phyloP scores from a whole-genome alignment of 306 rosid genomes.

The Erythrophleum fordii region DNA sequence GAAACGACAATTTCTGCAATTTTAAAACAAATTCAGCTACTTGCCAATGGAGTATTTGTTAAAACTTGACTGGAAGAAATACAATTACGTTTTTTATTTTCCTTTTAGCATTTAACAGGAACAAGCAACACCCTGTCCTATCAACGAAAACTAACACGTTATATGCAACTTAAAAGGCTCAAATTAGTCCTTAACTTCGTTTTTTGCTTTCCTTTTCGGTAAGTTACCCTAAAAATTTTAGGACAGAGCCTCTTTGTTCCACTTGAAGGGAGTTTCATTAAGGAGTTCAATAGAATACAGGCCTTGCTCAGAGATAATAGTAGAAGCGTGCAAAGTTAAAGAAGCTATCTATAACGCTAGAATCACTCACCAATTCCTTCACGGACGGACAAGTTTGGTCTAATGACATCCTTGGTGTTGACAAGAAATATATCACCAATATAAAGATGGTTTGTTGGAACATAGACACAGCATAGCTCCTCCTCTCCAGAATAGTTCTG shows the following conservation, averaged over 20 bases:
- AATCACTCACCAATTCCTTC: slow-evolving; percentile 88
- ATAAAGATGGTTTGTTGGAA: slow-evolving; percentile 92
- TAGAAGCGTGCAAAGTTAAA: not conserved
- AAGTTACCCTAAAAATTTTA: not conserved
- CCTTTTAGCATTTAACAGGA: not conserved
- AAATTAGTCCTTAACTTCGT: not conserved
- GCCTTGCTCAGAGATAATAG: not conserved
- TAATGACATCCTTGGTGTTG: slow-evolving; percentile 72
- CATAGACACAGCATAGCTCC: slow-evolving; percentile 87
- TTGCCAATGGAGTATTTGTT: not conserved
- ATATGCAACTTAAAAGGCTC: not conserved
- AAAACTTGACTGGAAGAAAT: not conserved
- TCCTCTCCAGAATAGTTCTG: slow-evolving; percentile 89
- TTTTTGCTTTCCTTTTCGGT: not conserved
- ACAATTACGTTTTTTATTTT: not conserved
- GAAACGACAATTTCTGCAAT: slow-evolving; percentile 91
- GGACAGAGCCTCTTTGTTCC: not conserved
- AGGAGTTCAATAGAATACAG: not conserved
- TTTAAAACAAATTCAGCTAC: slow-evolving; percentile 20
- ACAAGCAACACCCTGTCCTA: not conserved
- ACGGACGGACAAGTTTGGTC: slow-evolving; percentile 88
- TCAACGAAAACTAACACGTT: not conserved
- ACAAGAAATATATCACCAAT: slow-evolving; percentile 87
- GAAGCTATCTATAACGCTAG: slow-evolving; percentile 2
- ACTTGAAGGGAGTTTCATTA: slow-evolving; percentile 1